Conservation (phyloP, 129 eudicot species). For the Rutidosis leptorrhynchoides region DNA sequence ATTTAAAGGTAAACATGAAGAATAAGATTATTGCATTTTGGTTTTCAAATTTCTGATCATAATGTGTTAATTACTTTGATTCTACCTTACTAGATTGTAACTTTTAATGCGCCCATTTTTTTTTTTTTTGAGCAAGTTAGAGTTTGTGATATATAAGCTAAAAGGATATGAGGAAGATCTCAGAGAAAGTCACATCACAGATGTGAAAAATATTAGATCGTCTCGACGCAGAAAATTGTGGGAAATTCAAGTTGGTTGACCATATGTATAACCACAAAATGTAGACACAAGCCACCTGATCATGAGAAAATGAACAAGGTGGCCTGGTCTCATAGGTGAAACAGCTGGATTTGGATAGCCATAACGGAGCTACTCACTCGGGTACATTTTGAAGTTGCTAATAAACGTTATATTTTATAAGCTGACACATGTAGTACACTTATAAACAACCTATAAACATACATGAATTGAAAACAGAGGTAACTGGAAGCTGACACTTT, state of each 20-base stretch:
- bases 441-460: too few species aligned
- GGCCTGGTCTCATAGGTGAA: background rate
- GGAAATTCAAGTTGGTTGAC: slow-evolving; percentile 71
- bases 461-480: too few species aligned
- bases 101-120: background rate
- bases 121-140: slow-evolving; percentile 59
- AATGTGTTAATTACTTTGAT: background rate
- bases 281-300: background rate
- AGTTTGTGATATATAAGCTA: slow-evolving; percentile 80
- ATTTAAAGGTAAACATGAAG: too few species aligned
- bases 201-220: slow-evolving; percentile 76
- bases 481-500: too few species aligned
- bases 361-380: too few species aligned
- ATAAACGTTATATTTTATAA: too few species aligned
- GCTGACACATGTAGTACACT: too few species aligned
- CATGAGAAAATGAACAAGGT: slow-evolving; percentile 6
- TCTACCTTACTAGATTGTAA: slow-evolving; percentile 7
- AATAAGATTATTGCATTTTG: too few species aligned
- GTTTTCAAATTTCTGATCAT: background rate
- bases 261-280: slow-evolving; percentile 45
- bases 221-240: slow-evolving; percentile 61
- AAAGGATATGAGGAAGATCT: slow-evolving; percentile 81
- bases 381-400: too few species aligned
- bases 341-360: background rate
- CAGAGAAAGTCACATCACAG: slow-evolving; percentile 65